Base-by-base conservation (phyloP, 176 grass and related monocot genomes). In the Musa acuminata region DNA sequence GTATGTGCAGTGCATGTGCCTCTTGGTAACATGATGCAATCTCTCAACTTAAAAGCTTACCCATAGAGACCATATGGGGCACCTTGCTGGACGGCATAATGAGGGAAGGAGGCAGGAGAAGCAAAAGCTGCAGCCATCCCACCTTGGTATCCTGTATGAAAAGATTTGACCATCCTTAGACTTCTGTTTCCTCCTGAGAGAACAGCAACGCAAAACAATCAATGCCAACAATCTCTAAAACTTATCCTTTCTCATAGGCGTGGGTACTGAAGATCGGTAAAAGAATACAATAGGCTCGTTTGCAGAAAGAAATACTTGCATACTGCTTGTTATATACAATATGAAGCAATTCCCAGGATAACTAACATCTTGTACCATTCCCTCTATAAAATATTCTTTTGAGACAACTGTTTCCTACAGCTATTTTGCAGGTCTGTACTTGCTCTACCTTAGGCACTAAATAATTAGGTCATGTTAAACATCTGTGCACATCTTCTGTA, bases 31-130 rank as follows among this genome's bases (percentile, higher is more conserved):
- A 43, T 43, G 35, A 43, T 43, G 35, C 4, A 43, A 43, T 6
- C 35, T 43, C 35, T 43, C 35, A 43, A 43, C 35, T 6, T 60
- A n/a, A 60, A 60, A 16, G 69, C 71, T 53, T 55, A 73, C 71
- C 71, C 71, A 6, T 55, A 73, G 71, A 73, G 22, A 16, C 23
- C 22, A 76, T 64, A 76, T 5, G 95, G 95, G 73, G 91, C 79
- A 25, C 90, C 90, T 79, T 99, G 95, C 82, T 87, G 88, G 65
- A 94, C 83, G 82, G 90, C 78, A 91, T 99, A 94, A 94, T 91
- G 90, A 81, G 91, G 91, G 85, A 91, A 87, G 67, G 25, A 67
- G 64, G 86, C 72, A 82, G 92, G 86, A 73, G 91, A 86, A 67
- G 88, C 72, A 77, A 93, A 94, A 85, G 90, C 84, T 82, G 88